phyloP scores from a whole-genome alignment of 208 protist species.

The Porcisia hertigi region DNA sequence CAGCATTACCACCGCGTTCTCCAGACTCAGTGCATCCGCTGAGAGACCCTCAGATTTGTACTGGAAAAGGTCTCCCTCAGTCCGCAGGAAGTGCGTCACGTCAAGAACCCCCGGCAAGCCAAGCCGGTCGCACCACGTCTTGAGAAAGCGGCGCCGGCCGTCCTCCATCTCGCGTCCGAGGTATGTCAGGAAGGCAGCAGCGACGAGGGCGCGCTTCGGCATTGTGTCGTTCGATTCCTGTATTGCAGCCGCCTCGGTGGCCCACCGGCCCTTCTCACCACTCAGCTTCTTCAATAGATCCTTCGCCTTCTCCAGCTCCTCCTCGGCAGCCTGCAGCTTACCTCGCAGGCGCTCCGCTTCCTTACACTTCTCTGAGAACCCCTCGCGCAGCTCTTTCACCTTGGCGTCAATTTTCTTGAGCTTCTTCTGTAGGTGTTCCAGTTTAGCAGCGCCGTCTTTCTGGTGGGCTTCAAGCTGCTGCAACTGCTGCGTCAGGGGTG shows the following conservation, averaged over 20 bases:
- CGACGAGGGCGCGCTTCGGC: constrained; percentile 86
- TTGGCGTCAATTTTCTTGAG: constrained; percentile 89
- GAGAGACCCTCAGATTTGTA: constrained; percentile 96
- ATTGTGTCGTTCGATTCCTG: constrained; percentile 63
- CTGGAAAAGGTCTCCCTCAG: constrained; percentile 93
- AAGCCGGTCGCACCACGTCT: constrained; percentile 81
- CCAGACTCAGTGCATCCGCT: constrained; percentile 92
- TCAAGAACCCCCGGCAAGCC: constrained; percentile 38
- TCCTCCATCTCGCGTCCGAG: constrained; percentile 87
- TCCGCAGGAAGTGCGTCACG: constrained; percentile 91
- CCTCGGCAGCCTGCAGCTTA: constrained; percentile 88
- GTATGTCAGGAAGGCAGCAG: constrained; percentile 94
- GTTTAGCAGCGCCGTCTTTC: constrained; percentile 73
- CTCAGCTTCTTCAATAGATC: constrained; percentile 94
- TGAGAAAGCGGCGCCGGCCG: constrained; percentile 60
- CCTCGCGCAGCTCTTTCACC: constrained; percentile 79
- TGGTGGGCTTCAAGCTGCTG: constrained; percentile 81
- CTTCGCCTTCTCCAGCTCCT: constrained; percentile 89
- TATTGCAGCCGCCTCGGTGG: constrained; percentile 73
- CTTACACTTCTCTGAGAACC: constrained; percentile 91
- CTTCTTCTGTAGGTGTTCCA: constrained; percentile 76
- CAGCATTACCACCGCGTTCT: constrained; percentile 97
- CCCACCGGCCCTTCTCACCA: constrained; percentile 96
- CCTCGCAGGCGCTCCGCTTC: constrained; percentile 92
- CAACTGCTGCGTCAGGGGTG: constrained; percentile 86